These are phyloP conservation scores for Boletus mariae DNA, from an alignment of 1,284 basidiomycete genomes.

Conservation along the genomic window DNA sequence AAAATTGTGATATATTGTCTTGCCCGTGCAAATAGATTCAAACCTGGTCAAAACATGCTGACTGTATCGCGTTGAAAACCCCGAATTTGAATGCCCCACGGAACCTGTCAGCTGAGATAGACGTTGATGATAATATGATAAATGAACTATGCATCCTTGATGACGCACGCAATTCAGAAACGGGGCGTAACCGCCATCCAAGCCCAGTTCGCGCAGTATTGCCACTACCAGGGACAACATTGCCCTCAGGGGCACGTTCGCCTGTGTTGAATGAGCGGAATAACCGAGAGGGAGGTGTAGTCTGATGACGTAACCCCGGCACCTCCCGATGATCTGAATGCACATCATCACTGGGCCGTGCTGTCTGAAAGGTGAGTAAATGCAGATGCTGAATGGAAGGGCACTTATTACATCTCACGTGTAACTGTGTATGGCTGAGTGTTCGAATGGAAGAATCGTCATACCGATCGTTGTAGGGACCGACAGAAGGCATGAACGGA, in stretches of 20 bases:
- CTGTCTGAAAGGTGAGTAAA: slow-evolving; percentile 10
- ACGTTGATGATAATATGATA: slow-evolving; percentile 1
- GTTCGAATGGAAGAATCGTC: not conserved
- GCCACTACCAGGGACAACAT: not conserved
- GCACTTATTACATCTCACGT: slow-evolving; percentile 8
- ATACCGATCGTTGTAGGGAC: slow-evolving; percentile 1
- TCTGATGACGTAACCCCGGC: not conserved
- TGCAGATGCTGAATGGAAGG: not conserved
- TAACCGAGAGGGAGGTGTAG: not conserved
- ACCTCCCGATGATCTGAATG: not conserved
- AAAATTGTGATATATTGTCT: slow-evolving; percentile 2
- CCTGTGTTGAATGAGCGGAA: not conserved
- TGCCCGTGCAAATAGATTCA: slow-evolving; percentile 19
- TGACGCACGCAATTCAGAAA: slow-evolving; percentile 68
- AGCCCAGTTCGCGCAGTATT: slow-evolving; percentile 38
- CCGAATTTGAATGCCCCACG: slow-evolving; percentile 81
- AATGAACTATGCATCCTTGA: not conserved
- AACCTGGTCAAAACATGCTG: slow-evolving; percentile 75
- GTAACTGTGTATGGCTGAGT: not conserved
- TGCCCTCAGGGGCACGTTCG: not conserved
- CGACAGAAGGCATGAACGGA: slow-evolving; percentile 5
- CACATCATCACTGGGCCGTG: not conserved
- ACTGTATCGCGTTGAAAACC: slow-evolving; percentile 89
- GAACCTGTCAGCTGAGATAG: slow-evolving; percentile 69
- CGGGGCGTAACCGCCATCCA: slow-evolving; percentile 54